These are phyloP conservation scores for Globisporangium perplexum DNA, from an alignment of 352 stramenopile species.

Conservation along the genomic window DNA sequence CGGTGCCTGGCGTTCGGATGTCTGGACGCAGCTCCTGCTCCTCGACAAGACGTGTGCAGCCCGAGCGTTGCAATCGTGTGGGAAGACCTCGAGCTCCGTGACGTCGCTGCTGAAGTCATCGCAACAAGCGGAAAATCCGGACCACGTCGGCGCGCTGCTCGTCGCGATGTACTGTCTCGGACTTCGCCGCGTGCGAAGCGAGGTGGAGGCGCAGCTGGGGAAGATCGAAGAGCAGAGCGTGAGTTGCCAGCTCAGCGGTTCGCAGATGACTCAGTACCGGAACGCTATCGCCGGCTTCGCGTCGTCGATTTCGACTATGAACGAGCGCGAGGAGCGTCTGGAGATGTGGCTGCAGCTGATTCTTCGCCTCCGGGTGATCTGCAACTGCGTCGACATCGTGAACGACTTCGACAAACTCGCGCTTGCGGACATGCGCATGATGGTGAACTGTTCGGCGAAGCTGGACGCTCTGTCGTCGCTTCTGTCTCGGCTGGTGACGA, in stretches of 20 bases:
- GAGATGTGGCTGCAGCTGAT: slow-evolving; percentile 61
- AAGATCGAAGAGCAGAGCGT: slow-evolving; percentile 83
- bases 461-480: slow-evolving; percentile 47
- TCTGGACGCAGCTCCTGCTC: slow-evolving; percentile 16
- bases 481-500: slow-evolving; percentile 40
- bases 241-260: slow-evolving; percentile 39
- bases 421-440: slow-evolving; percentile 53
- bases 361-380: slow-evolving; percentile 59
- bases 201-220: slow-evolving; percentile 71
- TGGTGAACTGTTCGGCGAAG: slow-evolving; percentile 61
- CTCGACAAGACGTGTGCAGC: slow-evolving; percentile 44
- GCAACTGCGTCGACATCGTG: slow-evolving; percentile 77
- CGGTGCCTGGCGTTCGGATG: slow-evolving; percentile 8
- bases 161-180: slow-evolving; percentile 55
- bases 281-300: slow-evolving; percentile 52
- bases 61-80: slow-evolving; percentile 37
- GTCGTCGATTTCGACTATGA: slow-evolving; percentile 27
- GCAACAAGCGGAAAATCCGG: slow-evolving; percentile 18
- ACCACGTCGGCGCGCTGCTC: slow-evolving; percentile 35
- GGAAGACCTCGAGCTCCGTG: slow-evolving; percentile 32
- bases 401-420: slow-evolving; percentile 74
- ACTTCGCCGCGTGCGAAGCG: slow-evolving; percentile 59
- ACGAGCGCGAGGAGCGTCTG: slow-evolving; percentile 45
- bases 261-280: slow-evolving; percentile 64
- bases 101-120: slow-evolving; percentile 40